phyloP scores from a whole-genome alignment of 495 filamentous ascomycete species.

The Aspergillus ostianus region DNA sequence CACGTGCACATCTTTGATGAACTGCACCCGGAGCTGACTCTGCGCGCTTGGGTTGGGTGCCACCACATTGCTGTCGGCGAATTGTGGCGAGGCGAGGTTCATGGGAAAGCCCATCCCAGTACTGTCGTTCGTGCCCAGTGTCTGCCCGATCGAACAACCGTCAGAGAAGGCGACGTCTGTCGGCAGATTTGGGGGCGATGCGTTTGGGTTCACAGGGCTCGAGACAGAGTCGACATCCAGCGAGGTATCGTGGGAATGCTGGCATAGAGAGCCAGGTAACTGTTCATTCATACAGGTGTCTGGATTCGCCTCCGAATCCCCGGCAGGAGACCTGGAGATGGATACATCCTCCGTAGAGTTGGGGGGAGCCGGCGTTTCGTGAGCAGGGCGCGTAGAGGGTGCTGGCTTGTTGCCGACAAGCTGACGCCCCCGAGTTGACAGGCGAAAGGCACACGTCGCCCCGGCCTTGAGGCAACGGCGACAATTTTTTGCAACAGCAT shows the following conservation, averaged over 20 bases:
- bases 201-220: background rate
- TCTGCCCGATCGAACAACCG: background rate
- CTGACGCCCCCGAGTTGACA: background rate
- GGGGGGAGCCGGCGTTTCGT: background rate
- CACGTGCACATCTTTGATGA: background rate
- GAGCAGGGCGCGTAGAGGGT: background rate
- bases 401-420: background rate
- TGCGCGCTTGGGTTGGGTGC: background rate
- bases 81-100: background rate
- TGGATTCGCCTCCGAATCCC: background rate
- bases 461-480: background rate
- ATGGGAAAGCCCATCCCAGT: background rate
- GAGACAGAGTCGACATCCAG: too few species aligned
- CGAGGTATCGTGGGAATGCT: background rate
- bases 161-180: background rate
- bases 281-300: background rate
- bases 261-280: background rate
- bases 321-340: background rate
- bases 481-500: background rate
- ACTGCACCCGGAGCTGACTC: background rate
- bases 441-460: background rate
- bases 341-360: background rate
- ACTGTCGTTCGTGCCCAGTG: background rate
- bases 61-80: background rate
- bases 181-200: background rate